A percentile compares a stretch with the other conserved stretches of the same genome.
These are phyloP conservation scores for Endocalyx cinctus DNA, from an alignment of 2,329 filamentous ascomycete genomes.

Conservation along the genomic window DNA sequence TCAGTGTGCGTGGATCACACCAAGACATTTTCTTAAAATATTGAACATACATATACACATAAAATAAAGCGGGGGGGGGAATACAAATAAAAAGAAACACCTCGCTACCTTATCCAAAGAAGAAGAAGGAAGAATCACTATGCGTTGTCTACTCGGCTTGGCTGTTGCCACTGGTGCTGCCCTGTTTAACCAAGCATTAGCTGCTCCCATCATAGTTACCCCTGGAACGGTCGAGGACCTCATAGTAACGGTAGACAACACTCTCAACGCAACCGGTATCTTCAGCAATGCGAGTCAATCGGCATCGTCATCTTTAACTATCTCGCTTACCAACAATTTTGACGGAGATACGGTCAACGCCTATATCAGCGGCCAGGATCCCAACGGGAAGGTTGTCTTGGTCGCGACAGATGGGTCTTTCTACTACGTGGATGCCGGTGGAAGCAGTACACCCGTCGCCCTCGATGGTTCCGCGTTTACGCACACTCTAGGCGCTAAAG, in stretches of 20 bases:
- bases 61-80: too few relatives aligned
- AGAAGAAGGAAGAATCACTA: too few relatives aligned
- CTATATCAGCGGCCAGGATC: slow-evolving; percentile 38
- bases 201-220: slow-evolving; percentile 26
- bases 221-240: slow-evolving; percentile 29
- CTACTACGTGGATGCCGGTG: slow-evolving; percentile 33
- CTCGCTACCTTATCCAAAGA: too few relatives aligned
- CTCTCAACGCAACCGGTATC: slow-evolving; percentile 31
- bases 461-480: slow-evolving; percentile 28
- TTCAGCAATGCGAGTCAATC: slow-evolving; percentile 9
- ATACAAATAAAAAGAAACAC: slow-evolving; percentile 4
- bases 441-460: slow-evolving; percentile 24
- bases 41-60: neutral
- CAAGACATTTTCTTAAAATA: slow-evolving; percentile 10
- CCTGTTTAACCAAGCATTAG: slow-evolving; percentile 23
- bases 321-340: slow-evolving; percentile 36
- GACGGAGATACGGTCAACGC: slow-evolving; percentile 29
- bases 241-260: slow-evolving; percentile 33
- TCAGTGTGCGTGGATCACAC: slow-evolving; percentile 10
- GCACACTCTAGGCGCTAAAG: slow-evolving; percentile 31
- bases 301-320: too few relatives aligned
- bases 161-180: slow-evolving; percentile 18
- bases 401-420: slow-evolving; percentile 33
- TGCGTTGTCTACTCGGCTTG: slow-evolving; percentile 22
- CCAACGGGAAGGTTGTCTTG: slow-evolving; percentile 31